phyloP scores from a whole-genome alignment of 352 stramenopile species.

The Elongisporangium prolatum region DNA sequence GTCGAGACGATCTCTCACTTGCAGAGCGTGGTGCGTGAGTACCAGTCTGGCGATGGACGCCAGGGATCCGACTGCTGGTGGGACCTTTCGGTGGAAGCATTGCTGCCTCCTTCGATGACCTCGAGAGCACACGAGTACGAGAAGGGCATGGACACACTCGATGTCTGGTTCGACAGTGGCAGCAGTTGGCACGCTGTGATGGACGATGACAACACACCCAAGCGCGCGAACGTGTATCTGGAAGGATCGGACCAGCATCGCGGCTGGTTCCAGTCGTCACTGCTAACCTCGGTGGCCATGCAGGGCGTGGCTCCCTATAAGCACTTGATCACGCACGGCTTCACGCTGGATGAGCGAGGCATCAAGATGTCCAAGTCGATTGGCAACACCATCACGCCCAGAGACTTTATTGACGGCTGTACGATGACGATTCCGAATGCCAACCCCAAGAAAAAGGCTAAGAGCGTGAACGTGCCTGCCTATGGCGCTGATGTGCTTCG shows the following conservation, averaged over 20 bases:
- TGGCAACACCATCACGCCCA: constrained; percentile 95
- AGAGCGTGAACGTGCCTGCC: constrained; percentile 67
- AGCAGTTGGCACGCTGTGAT: constrained; percentile 75
- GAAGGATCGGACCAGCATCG: constrained; percentile 97
- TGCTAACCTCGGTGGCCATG: constrained; percentile 92
- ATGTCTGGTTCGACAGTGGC: constrained; percentile 99
- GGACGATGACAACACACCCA: constrained; percentile 46
- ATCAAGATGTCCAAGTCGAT: constrained; percentile 99
- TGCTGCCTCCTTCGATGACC: constrained; percentile 58
- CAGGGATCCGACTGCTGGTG: constrained; percentile 97
- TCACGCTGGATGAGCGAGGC: constrained; percentile 97
- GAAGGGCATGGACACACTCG: constrained; percentile 97
- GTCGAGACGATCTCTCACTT: constrained; percentile 88
- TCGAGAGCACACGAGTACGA: constrained; percentile 85
- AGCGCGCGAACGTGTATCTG: constrained; percentile 95
- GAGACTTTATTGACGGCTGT: constrained; percentile 93
- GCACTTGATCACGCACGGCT: constrained; percentile 97
- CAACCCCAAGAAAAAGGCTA: constrained; percentile 70
- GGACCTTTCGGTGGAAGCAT: constrained; percentile 77
- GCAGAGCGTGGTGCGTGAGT: constrained; percentile 45
- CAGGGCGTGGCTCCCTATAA: constrained; percentile 91
- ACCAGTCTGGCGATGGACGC: constrained; percentile 41
- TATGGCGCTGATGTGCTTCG: constrained; percentile 97
- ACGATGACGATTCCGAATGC: constrained; percentile 58
- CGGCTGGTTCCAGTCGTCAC: constrained; percentile 98